phyloP scores from a whole-genome alignment of 2,329 filamentous ascomycete species.

The Cladosporium cucumerinum region DNA sequence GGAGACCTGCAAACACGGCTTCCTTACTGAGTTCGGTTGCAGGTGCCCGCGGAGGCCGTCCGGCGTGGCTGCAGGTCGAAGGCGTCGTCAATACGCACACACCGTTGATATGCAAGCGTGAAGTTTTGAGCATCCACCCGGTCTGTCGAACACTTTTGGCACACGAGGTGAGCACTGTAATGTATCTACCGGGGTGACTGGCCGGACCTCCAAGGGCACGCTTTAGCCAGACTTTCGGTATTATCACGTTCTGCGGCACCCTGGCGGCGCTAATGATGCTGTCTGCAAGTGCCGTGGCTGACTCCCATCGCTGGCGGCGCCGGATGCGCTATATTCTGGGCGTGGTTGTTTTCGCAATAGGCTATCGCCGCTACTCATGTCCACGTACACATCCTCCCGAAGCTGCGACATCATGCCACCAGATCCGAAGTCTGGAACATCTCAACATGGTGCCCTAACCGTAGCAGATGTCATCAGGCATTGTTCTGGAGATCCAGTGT shows the following conservation, averaged over 20 bases:
- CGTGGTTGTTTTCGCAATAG: constrained; percentile 12
- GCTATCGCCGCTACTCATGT: neutral
- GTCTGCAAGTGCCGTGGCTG: constrained; percentile 5
- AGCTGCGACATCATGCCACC: neutral
- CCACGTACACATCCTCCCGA: neutral
- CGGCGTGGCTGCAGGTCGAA: neutral
- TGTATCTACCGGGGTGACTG: neutral
- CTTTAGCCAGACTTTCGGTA: constrained; percentile 14
- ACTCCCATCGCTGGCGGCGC: neutral
- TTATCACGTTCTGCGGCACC: neutral
- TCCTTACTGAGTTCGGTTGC: neutral
- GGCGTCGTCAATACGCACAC: neutral
- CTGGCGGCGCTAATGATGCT: neutral
- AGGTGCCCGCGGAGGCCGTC: neutral
- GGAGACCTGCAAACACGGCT: neutral
- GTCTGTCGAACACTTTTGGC: neutral
- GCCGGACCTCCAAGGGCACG: neutral
- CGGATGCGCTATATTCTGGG: constrained; percentile 4
- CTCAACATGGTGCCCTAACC: neutral
- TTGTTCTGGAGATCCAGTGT: neutral
- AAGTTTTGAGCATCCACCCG: neutral
- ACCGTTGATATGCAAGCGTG: neutral
- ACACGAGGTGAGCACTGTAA: neutral
- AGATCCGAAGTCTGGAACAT: neutral
- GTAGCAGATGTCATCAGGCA: neutral